Conservation (phyloP, 2,329 filamentous ascomycete species). For the Knoxdaviesia proteae region DNA sequence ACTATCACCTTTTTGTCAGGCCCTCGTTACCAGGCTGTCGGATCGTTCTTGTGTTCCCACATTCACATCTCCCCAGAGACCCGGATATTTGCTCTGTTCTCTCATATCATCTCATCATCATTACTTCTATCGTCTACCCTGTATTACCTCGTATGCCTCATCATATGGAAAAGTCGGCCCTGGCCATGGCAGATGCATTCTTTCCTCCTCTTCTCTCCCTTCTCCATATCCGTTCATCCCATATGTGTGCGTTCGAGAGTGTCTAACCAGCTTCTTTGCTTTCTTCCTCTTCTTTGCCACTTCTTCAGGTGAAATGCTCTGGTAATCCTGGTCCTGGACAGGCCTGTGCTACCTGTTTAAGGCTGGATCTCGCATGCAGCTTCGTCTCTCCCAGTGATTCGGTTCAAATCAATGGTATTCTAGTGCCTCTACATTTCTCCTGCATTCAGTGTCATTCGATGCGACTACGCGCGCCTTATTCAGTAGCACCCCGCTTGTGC, state of each 20-base stretch:
- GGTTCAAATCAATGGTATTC: slow-evolving; percentile 3
- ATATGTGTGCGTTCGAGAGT: neutral
- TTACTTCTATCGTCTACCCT: neutral
- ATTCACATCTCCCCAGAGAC: too few relatives aligned
- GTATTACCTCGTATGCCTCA: neutral
- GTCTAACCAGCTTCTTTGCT: slow-evolving; percentile 2
- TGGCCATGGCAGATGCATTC: neutral
- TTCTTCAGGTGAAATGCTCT: slow-evolving; percentile 18
- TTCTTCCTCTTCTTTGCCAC: neutral
- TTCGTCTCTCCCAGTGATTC: slow-evolving; percentile 9
- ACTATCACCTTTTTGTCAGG: too few relatives aligned
- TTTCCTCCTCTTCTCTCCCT: neutral
- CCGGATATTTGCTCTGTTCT: neutral
- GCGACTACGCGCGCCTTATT: neutral
- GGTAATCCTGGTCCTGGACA: slow-evolving; percentile 14
- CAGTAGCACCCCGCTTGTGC: neutral
- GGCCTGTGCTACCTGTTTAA: slow-evolving; percentile 16
- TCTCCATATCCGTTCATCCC: neutral
- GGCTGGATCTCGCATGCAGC: slow-evolving; percentile 16
- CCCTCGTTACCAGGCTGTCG: too few relatives aligned
- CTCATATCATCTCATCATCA: neutral
- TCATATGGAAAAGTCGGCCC: too few relatives aligned
- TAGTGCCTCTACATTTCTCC: neutral
- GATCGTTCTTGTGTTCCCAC: too few relatives aligned
- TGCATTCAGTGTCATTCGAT: neutral